Conservation (phyloP, 1,284 basidiomycete species). For the Chondrostereum purpureum region DNA sequence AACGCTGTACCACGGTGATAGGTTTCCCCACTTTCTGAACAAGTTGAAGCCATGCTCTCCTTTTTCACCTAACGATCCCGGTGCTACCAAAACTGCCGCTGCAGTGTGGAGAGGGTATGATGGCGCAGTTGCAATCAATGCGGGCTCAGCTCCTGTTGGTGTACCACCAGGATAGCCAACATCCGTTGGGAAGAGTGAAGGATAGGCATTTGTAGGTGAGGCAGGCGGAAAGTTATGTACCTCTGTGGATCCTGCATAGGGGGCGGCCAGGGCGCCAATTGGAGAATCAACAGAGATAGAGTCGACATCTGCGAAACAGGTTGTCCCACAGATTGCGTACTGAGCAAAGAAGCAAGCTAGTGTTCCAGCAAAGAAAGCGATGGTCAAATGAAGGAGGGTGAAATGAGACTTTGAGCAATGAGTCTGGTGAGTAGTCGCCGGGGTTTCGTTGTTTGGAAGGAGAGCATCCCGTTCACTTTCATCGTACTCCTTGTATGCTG, state of each 20-base stretch:
- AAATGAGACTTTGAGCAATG: constrained; percentile 23
- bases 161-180: constrained; percentile 80
- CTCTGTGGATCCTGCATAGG: constrained; percentile 65
- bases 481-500: constrained; percentile 12
- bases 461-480: constrained; percentile 29
- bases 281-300: constrained; percentile 4
- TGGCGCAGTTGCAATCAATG: constrained; percentile 71
- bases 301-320: constrained; percentile 21
- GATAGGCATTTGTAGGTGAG: constrained; percentile 61
- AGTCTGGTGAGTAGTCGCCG: constrained; percentile 2
- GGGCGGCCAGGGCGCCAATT: constrained; percentile 34
- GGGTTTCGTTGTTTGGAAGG: constrained; percentile 20
- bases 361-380: constrained; percentile 40
- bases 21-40: constrained; percentile 76
- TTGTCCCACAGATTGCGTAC: constrained; percentile 29
- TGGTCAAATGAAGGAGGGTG: constrained; percentile 27
- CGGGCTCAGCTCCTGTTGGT: constrained; percentile 80
- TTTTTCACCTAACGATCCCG: constrained; percentile 23
- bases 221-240: constrained; percentile 66
- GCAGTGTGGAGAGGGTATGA: constrained; percentile 69
- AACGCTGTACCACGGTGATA: constrained; percentile 82
- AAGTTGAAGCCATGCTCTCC: constrained; percentile 43
- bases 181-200: constrained; percentile 65
- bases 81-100: constrained; percentile 58
- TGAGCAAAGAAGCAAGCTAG: constrained; percentile 35